These are phyloP conservation scores for Sarcomyxa edulis DNA, from an alignment of 768 basidiomycete species.

Conservation along the genomic window DNA sequence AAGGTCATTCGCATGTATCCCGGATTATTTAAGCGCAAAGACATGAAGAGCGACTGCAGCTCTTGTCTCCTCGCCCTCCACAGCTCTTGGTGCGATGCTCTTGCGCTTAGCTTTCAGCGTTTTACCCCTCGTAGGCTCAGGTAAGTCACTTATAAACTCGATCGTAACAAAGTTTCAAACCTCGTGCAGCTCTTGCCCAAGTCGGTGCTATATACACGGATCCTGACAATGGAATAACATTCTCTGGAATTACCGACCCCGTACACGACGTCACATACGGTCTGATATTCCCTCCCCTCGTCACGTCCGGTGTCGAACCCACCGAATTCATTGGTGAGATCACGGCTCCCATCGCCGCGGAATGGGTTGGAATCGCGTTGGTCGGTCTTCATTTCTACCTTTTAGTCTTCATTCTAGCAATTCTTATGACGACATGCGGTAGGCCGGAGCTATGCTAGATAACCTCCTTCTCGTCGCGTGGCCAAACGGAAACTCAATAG, in stretches of 20 bases:
- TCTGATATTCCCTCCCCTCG: slow-evolving; percentile 47
- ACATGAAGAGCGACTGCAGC: no score
- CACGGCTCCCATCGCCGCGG: slow-evolving; percentile 45
- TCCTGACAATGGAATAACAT: slow-evolving; percentile 50
- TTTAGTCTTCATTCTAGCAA: no score
- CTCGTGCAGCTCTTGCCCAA: slow-evolving; percentile 35
- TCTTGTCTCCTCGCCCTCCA: no score
- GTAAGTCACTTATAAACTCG: slow-evolving; percentile 20
- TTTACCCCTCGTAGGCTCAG: slow-evolving; percentile 23
- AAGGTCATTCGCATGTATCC: no score
- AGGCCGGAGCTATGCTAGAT: slow-evolving; percentile 50
- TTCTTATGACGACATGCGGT: no score
- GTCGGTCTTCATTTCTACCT: no score
- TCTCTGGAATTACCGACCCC: slow-evolving; percentile 38
- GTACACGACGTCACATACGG: slow-evolving; percentile 40
- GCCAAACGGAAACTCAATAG: slow-evolving; percentile 49
- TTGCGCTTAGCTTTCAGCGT: slow-evolving; percentile 16
- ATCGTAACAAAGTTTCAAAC: slow-evolving; percentile 3
- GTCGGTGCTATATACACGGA: slow-evolving; percentile 39
- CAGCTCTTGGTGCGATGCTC: slow-evolving; percentile 18
- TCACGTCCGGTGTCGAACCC: slow-evolving; percentile 28
- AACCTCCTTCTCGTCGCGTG: slow-evolving; percentile 57
- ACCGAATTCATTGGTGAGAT: slow-evolving; percentile 62
- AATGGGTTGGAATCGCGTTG: slow-evolving; percentile 53
- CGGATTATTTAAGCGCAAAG: no score